phyloP scores from a whole-genome alignment of 257 asterid species.

The Eucommia ulmoides region DNA sequence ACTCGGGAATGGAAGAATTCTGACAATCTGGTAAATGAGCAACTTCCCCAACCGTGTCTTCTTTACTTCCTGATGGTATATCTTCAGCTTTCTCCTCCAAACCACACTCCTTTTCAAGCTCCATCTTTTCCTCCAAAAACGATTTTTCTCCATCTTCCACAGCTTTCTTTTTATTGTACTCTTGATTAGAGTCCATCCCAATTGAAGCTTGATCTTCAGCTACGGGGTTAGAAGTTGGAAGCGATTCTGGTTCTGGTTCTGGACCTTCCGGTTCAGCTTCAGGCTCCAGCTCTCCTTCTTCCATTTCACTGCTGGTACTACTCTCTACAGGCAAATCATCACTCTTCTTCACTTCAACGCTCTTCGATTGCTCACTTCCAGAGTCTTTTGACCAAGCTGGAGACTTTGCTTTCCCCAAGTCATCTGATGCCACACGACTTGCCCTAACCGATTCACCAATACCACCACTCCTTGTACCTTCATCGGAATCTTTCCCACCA shows the following conservation, averaged over 20 bases:
- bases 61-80: constrained; percentile 23
- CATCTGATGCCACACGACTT: constrained; percentile 43
- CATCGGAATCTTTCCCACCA: constrained; percentile 68
- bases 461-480: constrained; percentile 45
- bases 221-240: constrained; percentile 21
- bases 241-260: constrained; percentile 70
- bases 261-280: constrained; percentile 42
- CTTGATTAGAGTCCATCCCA: constrained; percentile 22
- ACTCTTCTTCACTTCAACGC: constrained; percentile 55
- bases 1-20: constrained; percentile 20
- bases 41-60: constrained; percentile 16
- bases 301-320: constrained; percentile 68
- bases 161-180: constrained; percentile 14
- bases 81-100: constrained; percentile 20
- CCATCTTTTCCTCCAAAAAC: constrained; percentile 22
- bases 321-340: constrained; percentile 60
- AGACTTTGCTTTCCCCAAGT: constrained; percentile 50
- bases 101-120: constrained; percentile 17
- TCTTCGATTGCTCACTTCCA: constrained; percentile 82
- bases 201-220: constrained; percentile 31
- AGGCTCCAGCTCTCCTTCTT: constrained; percentile 96
- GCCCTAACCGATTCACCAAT: constrained; percentile 45
- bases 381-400: constrained; percentile 96
- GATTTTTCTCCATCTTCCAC: constrained; percentile 19
- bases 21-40: constrained; percentile 25